A percentile compares a stretch with the other conserved stretches of the same genome.
Evolutionary conservation across 306 rosid species (phyloP).

Genomic region (Malus sylvestris): DNA sequence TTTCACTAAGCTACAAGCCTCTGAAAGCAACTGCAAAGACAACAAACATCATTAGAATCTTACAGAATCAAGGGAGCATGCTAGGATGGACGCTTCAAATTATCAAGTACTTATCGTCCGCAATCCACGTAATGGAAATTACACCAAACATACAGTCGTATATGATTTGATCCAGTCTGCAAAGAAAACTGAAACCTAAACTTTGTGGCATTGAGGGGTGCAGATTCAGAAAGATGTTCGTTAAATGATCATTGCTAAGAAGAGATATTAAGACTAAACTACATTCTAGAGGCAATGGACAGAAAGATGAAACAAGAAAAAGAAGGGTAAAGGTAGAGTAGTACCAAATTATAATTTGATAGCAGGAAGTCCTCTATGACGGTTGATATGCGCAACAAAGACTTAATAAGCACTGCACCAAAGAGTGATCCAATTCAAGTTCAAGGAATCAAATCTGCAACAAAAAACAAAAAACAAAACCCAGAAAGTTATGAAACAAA

Average conservation of each 20-base stretch:
- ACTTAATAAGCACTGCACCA: background rate
- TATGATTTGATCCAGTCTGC: background rate
- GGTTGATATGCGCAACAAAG: background rate
- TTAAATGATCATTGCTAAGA: background rate
- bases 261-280: background rate
- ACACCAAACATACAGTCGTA: background rate
- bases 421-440: background rate
- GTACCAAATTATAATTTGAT: background rate
- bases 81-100: background rate
- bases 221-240: background rate
- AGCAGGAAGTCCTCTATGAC: background rate
- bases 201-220: background rate
- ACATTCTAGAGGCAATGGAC: background rate
- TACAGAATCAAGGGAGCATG: background rate
- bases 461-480: background rate
- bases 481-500: background rate
- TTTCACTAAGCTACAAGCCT: constrained; percentile 17
- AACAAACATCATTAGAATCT: constrained; percentile 12
- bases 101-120: background rate
- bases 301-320: background rate
- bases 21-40: constrained; percentile 29
- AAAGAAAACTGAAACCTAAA: background rate
- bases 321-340: background rate
- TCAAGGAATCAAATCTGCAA: background rate
- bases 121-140: background rate